phyloP scores from a whole-genome alignment of 495 filamentous ascomycete genomes.

The Aspergillus ostianus region DNA sequence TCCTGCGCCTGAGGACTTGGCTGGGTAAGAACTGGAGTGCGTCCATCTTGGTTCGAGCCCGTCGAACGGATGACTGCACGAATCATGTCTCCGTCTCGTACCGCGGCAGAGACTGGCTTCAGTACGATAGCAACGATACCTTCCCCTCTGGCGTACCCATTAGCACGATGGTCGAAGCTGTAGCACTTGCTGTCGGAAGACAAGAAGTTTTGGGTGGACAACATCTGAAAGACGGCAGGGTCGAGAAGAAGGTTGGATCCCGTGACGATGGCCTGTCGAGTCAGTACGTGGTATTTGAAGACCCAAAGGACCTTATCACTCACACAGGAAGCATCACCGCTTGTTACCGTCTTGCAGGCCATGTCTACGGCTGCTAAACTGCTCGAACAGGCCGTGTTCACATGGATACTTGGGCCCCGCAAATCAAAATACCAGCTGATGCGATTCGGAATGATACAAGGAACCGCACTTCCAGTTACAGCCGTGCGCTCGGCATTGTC shows the following conservation, averaged over 20 bases:
- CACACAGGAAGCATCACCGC: conserved; percentile 17
- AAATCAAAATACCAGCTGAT: conserved; percentile 49
- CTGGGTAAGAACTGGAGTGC: conserved; percentile 51
- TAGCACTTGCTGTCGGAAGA: conserved; percentile 29
- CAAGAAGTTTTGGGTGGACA: conserved; percentile 25
- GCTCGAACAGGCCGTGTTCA: conserved; percentile 52
- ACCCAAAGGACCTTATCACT: not conserved
- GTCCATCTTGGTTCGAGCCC: conserved; percentile 31
- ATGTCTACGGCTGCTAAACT: conserved; percentile 43
- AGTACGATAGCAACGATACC: conserved; percentile 36
- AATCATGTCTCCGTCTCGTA: conserved; percentile 41
- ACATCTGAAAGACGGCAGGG: conserved; percentile 21
- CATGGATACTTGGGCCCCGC: conserved; percentile 38
- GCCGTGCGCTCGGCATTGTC: conserved; percentile 8
- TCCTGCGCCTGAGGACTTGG: conserved; percentile 57
- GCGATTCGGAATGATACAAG: conserved; percentile 33
- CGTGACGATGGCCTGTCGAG: conserved; percentile 21
- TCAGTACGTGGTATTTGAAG: not conserved
- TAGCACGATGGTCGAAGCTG: conserved; percentile 34
- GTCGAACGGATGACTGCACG: no score
- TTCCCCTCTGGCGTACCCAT: conserved; percentile 47
- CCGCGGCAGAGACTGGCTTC: conserved; percentile 33
- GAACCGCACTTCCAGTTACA: conserved; percentile 8
- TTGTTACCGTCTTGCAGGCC: conserved; percentile 38
- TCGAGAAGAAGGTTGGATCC: conserved; percentile 30